Conservation (phyloP, 1,284 basidiomycete genomes). For the Trichosporon faecale region DNA sequence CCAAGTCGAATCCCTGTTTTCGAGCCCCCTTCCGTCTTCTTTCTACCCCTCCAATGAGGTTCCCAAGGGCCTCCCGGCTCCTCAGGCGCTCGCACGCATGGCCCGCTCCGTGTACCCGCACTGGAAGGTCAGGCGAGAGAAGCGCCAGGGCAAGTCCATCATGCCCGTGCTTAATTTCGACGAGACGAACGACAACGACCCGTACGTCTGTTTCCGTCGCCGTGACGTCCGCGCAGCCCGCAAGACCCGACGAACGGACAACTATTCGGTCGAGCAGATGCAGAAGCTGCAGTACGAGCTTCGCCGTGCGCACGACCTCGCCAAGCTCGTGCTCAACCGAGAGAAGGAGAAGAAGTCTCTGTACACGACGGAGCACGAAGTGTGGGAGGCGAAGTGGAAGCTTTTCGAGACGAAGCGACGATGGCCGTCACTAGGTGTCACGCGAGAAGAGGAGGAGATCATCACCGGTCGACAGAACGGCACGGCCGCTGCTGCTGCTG, state of each 20-base stretch:
- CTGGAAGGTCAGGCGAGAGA: conserved; percentile 73
- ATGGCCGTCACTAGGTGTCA: conserved; percentile 64
- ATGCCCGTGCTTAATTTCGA: conserved; percentile 80
- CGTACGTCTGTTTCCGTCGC: conserved; percentile 96
- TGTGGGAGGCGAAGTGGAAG: conserved; percentile 76
- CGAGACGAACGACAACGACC: conserved; percentile 90
- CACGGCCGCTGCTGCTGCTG: conserved; percentile 56
- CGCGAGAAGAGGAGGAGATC: conserved; percentile 73
- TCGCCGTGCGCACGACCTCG: conserved; percentile 66
- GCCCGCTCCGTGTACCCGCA: conserved; percentile 71
- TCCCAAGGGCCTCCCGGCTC: conserved; percentile 62
- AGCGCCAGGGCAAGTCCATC: conserved; percentile 71
- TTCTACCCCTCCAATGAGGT: conserved; percentile 64
- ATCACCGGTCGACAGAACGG: conserved; percentile 58
- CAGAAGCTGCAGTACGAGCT: conserved; percentile 76
- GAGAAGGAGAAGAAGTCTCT: conserved; percentile 71
- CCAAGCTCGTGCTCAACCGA: conserved; percentile 65
- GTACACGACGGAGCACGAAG: conserved; percentile 60
- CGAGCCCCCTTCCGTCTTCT: conserved; percentile 58
- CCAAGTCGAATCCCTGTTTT: conserved; percentile 72
- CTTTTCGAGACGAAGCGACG: conserved; percentile 77
- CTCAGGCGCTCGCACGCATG: conserved; percentile 60
- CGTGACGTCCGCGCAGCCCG: conserved; percentile 91
- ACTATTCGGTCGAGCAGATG: conserved; percentile 82
- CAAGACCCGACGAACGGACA: conserved; percentile 88